Evolutionary conservation across 805 yeast genomes (phyloP).

Genomic region (Spathaspora gorwiae): DNA sequence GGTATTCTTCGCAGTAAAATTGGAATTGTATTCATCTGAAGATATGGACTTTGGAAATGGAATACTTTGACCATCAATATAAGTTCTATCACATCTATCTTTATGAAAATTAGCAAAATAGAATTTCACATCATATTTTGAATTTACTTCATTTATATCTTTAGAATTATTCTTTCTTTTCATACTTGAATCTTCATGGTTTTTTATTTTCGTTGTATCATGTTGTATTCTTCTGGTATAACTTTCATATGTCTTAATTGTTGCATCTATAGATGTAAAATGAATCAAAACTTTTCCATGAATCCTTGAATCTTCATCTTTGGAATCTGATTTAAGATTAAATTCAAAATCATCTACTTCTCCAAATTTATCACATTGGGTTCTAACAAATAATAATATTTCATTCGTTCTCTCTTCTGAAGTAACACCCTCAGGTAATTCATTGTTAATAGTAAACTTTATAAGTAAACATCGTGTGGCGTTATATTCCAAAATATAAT

Average conservation of each 20-base stretch:
- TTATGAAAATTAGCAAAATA: constrained; percentile 20
- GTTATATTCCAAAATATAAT: constrained; percentile 33
- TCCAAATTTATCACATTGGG: constrained; percentile 37
- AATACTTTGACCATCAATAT: constrained; percentile 1
- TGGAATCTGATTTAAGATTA: background rate
- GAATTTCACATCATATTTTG: constrained; percentile 13
- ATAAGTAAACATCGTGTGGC: constrained; percentile 34
- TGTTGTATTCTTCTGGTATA: constrained; percentile 16
- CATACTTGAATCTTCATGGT: background rate
- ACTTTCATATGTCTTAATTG: constrained; percentile 42
- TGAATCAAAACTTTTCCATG: constrained; percentile 19
- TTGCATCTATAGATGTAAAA: constrained; percentile 43
- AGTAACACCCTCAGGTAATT: constrained; percentile 1
- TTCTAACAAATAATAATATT: constrained; percentile 12
- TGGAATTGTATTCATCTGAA: background rate
- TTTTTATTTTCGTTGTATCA: constrained; percentile 13
- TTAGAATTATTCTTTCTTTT: background rate
- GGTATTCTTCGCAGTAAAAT: too few relatives aligned
- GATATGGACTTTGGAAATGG: background rate
- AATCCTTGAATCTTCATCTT: background rate
- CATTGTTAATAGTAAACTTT: background rate
- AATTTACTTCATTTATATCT: constrained; percentile 5
- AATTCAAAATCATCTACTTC: constrained; percentile 33
- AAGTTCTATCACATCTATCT: constrained; percentile 37
- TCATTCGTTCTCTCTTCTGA: background rate